These are phyloP conservation scores for Avicennia marina DNA, from an alignment of 257 asterid species.

Conservation along the genomic window DNA sequence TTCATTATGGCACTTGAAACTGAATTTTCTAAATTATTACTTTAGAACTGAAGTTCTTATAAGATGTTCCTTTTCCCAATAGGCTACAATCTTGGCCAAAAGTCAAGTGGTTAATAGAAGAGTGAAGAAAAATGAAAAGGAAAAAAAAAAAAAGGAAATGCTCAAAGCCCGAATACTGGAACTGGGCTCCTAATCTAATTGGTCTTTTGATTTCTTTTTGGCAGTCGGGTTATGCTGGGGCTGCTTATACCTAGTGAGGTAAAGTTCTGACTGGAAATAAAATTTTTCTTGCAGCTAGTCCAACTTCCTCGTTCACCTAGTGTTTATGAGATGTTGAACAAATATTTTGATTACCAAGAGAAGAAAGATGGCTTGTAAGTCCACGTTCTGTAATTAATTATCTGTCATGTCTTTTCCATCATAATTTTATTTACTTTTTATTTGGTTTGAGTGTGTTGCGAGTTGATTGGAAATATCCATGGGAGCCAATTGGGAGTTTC, in stretches of 20 bases:
- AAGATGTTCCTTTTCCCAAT: background rate
- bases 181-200: too few relatives aligned
- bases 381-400: background rate
- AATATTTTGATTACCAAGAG: constrained; percentile 48
- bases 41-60: background rate
- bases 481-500: too few relatives aligned
- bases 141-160: too few relatives aligned
- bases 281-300: constrained; percentile 51
- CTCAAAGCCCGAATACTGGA: too few relatives aligned
- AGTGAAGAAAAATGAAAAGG: too few relatives aligned
- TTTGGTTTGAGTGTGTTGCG: background rate
- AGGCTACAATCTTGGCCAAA: too few relatives aligned
- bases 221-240: too few relatives aligned
- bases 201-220: too few relatives aligned
- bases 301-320: constrained; percentile 71
- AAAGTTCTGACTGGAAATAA: too few relatives aligned
- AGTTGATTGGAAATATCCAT: too few relatives aligned
- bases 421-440: background rate
- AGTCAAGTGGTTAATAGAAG: too few relatives aligned
- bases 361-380: constrained; percentile 59
- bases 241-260: too few relatives aligned
- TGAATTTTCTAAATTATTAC: background rate
- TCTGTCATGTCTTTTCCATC: background rate
- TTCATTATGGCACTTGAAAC: background rate
- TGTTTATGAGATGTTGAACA: constrained; percentile 51